A percentile compares a stretch with the other conserved stretches of the same genome.
These are phyloP conservation scores for Monosporozyma unispora DNA, from an alignment of 805 yeast genomes.

Conservation along the genomic window DNA sequence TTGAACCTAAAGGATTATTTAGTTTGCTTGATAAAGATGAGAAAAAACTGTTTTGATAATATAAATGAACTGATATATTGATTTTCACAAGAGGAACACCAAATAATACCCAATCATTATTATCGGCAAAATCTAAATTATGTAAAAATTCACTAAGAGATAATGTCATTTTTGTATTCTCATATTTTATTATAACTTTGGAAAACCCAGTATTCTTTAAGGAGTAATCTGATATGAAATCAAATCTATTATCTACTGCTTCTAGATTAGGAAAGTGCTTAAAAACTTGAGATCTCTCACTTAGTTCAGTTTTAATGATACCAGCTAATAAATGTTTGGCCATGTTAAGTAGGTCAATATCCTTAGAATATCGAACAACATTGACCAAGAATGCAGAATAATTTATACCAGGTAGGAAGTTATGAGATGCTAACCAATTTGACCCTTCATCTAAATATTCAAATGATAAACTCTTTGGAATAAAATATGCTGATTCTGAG, in stretches of 20 bases:
- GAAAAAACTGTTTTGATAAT: conserved; percentile 42
- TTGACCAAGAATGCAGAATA: conserved; percentile 39
- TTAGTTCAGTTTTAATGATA: conserved; percentile 33
- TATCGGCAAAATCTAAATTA: conserved; percentile 7
- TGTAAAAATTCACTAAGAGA: conserved; percentile 28
- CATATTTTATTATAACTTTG: conserved; percentile 35
- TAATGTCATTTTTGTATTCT: conserved; percentile 28
- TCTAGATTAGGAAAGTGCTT: conserved; percentile 25
- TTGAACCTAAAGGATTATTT: not conserved
- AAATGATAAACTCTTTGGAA: conserved; percentile 46
- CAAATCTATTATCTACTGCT: conserved; percentile 32
- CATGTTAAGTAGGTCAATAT: conserved; percentile 30
- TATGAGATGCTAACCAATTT: conserved; percentile 41
- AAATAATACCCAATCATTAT: not conserved
- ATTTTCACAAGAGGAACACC: not conserved
- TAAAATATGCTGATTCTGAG: conserved; percentile 49
- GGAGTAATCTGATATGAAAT: conserved; percentile 46
- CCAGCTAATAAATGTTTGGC: conserved; percentile 28
- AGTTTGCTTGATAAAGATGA: not conserved
- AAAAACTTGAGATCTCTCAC: conserved; percentile 33
- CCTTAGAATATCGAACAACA: conserved; percentile 35
- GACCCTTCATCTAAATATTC: conserved; percentile 40
- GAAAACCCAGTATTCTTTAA: conserved; percentile 46
- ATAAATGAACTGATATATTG: conserved; percentile 38
- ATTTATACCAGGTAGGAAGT: conserved; percentile 45